phyloP scores from a whole-genome alignment of 2,329 filamentous ascomycete genomes.

The Pseudonectria foliicola region DNA sequence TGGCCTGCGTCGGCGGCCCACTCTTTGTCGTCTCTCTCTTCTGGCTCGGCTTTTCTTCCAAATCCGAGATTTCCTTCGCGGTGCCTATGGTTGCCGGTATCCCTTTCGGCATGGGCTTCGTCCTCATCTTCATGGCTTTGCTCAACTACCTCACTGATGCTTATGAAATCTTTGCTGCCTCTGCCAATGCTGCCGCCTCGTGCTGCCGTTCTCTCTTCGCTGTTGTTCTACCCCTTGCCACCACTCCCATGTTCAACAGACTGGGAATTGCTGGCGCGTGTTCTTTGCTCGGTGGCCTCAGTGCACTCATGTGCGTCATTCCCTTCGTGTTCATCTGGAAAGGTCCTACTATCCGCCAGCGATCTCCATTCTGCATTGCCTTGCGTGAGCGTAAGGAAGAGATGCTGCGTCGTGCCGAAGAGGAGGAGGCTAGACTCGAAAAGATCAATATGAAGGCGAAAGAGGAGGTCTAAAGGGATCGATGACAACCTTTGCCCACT shows the following conservation, averaged over 20 bases:
- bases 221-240: slow-evolving; percentile 57
- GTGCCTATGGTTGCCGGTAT: slow-evolving; percentile 54
- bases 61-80: slow-evolving; percentile 40
- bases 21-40: slow-evolving; percentile 50
- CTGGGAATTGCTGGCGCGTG: slow-evolving; percentile 45
- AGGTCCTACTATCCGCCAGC: slow-evolving; percentile 46
- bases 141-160: slow-evolving; percentile 60
- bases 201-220: slow-evolving; percentile 91
- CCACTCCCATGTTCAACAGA: slow-evolving; percentile 40
- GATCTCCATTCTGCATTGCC: slow-evolving; percentile 56
- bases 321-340: slow-evolving; percentile 50
- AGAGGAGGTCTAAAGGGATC: slow-evolving; percentile 4
- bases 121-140: slow-evolving; percentile 56
- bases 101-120: slow-evolving; percentile 54
- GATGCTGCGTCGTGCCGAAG: slow-evolving; percentile 33
- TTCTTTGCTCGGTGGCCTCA: slow-evolving; percentile 44
- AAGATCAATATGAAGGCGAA: slow-evolving; percentile 14
- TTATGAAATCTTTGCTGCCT: slow-evolving; percentile 61
- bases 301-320: slow-evolving; percentile 41
- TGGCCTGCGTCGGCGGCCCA: slow-evolving; percentile 64
- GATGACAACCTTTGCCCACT: neutral
- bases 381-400: slow-evolving; percentile 45
- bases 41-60: slow-evolving; percentile 56
- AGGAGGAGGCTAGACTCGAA: slow-evolving; percentile 24
- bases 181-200: slow-evolving; percentile 76